A percentile compares a stretch with the other conserved stretches of the same genome.
Evolutionary conservation across 1,284 basidiomycete genomes (phyloP).

Genomic region (Papiliotrema laurentii): DNA sequence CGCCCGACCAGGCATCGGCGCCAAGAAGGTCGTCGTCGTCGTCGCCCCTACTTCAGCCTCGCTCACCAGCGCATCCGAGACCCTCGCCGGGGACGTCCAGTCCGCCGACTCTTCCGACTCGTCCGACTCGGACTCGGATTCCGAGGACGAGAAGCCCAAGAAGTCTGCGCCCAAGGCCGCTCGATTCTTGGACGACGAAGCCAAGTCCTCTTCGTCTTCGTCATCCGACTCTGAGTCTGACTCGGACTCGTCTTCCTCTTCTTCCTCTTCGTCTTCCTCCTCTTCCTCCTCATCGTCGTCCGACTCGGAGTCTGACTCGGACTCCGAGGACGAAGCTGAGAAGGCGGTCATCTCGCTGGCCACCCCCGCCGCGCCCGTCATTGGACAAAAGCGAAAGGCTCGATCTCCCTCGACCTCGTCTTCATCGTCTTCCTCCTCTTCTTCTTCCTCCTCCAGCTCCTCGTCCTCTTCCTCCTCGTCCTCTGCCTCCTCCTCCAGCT

Average conservation of each 20-base stretch:
- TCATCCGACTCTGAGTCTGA: slow-evolving; percentile 7
- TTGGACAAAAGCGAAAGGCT: slow-evolving; percentile 15
- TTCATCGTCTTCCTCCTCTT: slow-evolving; percentile 15
- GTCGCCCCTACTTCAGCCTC: not conserved
- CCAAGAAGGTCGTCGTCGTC: not conserved
- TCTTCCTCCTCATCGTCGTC: slow-evolving; percentile 11
- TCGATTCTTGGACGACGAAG: slow-evolving; percentile 27
- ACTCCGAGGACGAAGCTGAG: slow-evolving; percentile 7
- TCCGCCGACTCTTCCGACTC: not conserved
- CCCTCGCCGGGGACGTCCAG: not conserved
- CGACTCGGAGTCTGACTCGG: no score
- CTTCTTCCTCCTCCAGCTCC: slow-evolving; percentile 3
- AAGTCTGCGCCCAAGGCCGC: not conserved
- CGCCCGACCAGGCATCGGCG: slow-evolving; percentile 2
- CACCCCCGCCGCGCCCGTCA: slow-evolving; percentile 3
- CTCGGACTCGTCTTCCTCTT: slow-evolving; percentile 1
- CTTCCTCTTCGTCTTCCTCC: slow-evolving; percentile 5
- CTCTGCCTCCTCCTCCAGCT: slow-evolving; percentile 30
- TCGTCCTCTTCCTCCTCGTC: slow-evolving; percentile 16
- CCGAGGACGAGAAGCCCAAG: slow-evolving; percentile 3
- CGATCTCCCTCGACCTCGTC: slow-evolving; percentile 7
- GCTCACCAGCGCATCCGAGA: slow-evolving; percentile 1
- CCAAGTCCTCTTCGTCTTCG: slow-evolving; percentile 3
- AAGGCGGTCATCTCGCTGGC: not conserved
- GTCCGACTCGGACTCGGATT: not conserved